Conservation (phyloP, 2,329 filamentous ascomycete genomes). For the Epichloe sp. region DNA sequence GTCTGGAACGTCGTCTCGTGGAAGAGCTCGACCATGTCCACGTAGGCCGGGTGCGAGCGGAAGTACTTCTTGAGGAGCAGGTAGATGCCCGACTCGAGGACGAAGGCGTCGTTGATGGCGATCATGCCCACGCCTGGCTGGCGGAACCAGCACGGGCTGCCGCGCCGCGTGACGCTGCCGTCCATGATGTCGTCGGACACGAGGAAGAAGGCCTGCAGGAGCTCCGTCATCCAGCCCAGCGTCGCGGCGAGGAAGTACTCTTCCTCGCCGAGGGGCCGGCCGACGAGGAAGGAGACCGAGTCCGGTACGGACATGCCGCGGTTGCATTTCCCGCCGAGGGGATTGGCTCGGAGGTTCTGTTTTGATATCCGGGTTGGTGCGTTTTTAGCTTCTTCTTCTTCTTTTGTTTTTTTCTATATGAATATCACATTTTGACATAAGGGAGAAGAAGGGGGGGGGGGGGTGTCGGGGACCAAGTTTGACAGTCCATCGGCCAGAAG, state of each 20-base stretch:
- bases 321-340: constrained; percentile 93
- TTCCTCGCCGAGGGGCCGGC: constrained; percentile 55
- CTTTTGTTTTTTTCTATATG: background rate
- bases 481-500: no score
- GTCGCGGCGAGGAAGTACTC: constrained; percentile 83
- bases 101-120: constrained; percentile 96
- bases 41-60: constrained; percentile 71
- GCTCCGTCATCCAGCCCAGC: constrained; percentile 94
- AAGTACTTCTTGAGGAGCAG: constrained; percentile 88
- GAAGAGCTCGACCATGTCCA: constrained; percentile 91
- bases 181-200: constrained; percentile 99
- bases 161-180: constrained; percentile 82
- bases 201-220: constrained; percentile 97
- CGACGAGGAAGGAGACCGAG: constrained; percentile 68
- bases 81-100: constrained; percentile 89
- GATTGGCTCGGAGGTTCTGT: constrained; percentile 73
- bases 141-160: constrained; percentile 93
- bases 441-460: no score
- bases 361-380: background rate
- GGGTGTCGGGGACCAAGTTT: no score
- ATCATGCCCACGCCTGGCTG: constrained; percentile 83
- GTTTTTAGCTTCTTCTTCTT: background rate
- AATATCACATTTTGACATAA: no score
- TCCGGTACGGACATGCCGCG: constrained; percentile 96
- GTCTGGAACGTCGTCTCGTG: constrained; percentile 91